These are phyloP conservation scores for Monilinia fructicola DNA, from an alignment of 2,329 filamentous ascomycete genomes.

Conservation along the genomic window DNA sequence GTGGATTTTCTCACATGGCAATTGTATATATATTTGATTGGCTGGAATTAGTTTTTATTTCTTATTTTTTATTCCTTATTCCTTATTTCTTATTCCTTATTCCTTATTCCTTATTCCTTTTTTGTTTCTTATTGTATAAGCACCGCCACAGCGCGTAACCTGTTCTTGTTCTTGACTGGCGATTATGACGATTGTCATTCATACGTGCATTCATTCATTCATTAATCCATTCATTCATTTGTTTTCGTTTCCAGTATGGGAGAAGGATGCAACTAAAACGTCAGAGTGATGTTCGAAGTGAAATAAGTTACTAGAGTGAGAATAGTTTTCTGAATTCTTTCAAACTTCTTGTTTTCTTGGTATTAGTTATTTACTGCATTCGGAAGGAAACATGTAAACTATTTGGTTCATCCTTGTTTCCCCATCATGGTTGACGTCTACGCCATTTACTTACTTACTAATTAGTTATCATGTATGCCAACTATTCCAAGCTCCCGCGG, in stretches of 20 bases:
- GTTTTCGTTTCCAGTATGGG: neutral
- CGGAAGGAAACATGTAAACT: neutral
- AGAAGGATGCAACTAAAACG: neutral
- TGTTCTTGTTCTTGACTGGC: neutral
- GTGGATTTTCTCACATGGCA: neutral
- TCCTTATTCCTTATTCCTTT: neutral
- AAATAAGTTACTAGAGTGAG: neutral
- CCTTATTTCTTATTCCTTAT: neutral
- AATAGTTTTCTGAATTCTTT: neutral
- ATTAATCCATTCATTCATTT: neutral
- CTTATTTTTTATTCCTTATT: neutral
- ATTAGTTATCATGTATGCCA: neutral
- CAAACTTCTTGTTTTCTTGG: slow-evolving; percentile 14
- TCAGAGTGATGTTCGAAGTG: neutral
- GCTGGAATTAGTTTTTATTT: neutral
- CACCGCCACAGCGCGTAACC: slow-evolving; percentile 16
- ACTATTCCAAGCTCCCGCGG: neutral
- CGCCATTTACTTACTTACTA: neutral
- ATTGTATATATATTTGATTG: neutral
- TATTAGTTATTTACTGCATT: neutral
- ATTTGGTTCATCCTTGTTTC: slow-evolving; percentile 7
- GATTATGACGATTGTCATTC: neutral
- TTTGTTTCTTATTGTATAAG: too few relatives aligned
- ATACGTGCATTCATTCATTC: neutral
- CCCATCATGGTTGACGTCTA: neutral